phyloP scores from a whole-genome alignment of 139 green algal genomes.

The Chlorella vulgaris region DNA sequence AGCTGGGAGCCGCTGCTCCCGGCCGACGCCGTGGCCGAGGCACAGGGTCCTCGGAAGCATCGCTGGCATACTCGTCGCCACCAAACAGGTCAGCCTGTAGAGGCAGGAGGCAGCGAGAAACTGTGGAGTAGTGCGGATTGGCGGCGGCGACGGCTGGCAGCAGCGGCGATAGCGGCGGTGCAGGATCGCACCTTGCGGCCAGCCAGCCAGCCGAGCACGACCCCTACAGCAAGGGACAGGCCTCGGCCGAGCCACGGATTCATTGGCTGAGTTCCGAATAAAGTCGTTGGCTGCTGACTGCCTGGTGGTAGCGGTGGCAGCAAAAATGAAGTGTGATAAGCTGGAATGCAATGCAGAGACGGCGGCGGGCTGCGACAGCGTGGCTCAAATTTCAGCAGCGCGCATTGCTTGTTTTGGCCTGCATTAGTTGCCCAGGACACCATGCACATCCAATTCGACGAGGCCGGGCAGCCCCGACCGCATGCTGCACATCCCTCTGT shows the following conservation, averaged over 20 bases:
- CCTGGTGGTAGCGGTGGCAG: too few relatives aligned
- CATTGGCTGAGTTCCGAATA: background rate
- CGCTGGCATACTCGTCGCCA: background rate
- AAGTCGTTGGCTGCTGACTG: too few relatives aligned
- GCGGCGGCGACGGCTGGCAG: too few relatives aligned
- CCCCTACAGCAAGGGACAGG: background rate
- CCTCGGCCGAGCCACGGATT: background rate
- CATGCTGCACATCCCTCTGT: background rate
- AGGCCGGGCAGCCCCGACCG: background rate
- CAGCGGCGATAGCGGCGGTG: background rate
- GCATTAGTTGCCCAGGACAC: too few relatives aligned
- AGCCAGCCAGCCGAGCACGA: background rate
- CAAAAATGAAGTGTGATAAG: too few relatives aligned
- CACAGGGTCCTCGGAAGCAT: background rate
- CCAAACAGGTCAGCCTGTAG: background rate
- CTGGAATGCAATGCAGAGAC: too few relatives aligned
- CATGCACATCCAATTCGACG: conserved; percentile 6
- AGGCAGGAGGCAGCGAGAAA: too few relatives aligned
- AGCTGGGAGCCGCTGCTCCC: background rate
- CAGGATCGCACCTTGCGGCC: background rate
- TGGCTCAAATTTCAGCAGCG: too few relatives aligned
- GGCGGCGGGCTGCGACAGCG: too few relatives aligned
- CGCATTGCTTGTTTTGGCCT: too few relatives aligned
- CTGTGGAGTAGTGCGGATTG: background rate
- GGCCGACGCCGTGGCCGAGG: background rate